Evolutionary conservation across 345 rosid genomes (phyloP).

Genomic region (Eucalyptus paniculata): DNA sequence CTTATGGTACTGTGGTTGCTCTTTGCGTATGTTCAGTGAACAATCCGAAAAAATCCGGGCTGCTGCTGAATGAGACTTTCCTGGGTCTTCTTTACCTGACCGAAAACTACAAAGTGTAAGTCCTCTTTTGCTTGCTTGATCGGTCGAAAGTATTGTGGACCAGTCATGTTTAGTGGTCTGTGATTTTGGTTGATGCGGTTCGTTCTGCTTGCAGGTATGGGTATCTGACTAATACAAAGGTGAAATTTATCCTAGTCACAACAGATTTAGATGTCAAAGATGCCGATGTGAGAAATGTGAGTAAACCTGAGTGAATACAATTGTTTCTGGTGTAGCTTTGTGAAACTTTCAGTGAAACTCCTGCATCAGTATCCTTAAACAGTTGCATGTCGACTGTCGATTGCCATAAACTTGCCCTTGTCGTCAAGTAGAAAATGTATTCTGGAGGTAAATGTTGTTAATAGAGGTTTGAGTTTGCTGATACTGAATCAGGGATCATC

Average conservation of each 20-base stretch:
- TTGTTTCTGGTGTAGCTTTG: background rate
- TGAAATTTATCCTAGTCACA: conserved; percentile 80
- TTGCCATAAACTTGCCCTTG: background rate
- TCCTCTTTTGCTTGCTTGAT: background rate
- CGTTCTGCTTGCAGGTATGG: conserved; percentile 40
- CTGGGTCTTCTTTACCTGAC: conserved; percentile 90
- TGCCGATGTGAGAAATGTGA: conserved; percentile 85
- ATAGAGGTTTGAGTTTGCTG: background rate
- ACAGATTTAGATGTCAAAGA: conserved; percentile 87
- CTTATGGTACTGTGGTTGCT: background rate
- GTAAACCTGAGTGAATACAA: background rate
- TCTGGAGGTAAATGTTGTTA: background rate
- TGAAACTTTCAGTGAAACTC: background rate
- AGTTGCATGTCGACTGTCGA: background rate
- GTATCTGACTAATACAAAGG: conserved; percentile 93
- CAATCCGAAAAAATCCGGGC: conserved; percentile 82
- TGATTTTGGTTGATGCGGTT: background rate
- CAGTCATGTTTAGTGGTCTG: background rate
- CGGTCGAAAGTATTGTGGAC: background rate
- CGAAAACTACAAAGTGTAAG: conserved; percentile 92
- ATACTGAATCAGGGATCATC: background rate
- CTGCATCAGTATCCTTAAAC: background rate
- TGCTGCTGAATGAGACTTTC: conserved; percentile 75
- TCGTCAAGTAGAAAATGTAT: background rate
- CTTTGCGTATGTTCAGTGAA: conserved; percentile 42